phyloP scores from a whole-genome alignment of 2,329 filamentous ascomycete species.

The Nemania abortiva region DNA sequence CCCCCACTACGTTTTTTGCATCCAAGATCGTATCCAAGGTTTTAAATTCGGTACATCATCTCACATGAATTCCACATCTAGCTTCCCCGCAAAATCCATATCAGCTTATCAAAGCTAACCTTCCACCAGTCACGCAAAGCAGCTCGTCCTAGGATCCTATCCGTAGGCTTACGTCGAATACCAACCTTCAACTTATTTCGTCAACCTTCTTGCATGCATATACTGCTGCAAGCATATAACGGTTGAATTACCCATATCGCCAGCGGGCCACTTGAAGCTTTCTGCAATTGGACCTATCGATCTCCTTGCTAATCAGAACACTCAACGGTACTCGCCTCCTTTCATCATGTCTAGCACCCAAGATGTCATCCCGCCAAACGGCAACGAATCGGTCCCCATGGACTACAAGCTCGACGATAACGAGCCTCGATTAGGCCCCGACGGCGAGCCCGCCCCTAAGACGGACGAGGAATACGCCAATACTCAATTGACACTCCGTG shows the following conservation, averaged over 20 bases:
- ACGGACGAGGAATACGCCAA: conserved; percentile 97
- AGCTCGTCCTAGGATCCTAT: conserved; percentile 42
- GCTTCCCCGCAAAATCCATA: conserved; percentile 47
- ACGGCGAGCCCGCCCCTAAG: conserved; percentile 84
- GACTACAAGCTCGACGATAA: conserved; percentile 75
- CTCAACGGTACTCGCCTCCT: conserved; percentile 39
- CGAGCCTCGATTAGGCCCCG: conserved; percentile 71
- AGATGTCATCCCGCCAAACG: conserved; percentile 67
- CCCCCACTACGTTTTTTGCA: conserved; percentile 8
- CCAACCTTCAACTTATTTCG: conserved; percentile 35
- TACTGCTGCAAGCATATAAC: conserved; percentile 22
- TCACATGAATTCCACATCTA: conserved; percentile 43
- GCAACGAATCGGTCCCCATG: conserved; percentile 69
- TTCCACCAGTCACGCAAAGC: conserved; percentile 42
- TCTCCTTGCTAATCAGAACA: conserved; percentile 37
- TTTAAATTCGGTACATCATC: conserved; percentile 35
- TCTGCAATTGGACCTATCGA: conserved; percentile 8
- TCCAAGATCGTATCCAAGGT: conserved; percentile 18
- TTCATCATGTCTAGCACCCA: conserved; percentile 71
- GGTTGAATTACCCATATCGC: conserved; percentile 2
- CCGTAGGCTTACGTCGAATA: conserved; percentile 38
- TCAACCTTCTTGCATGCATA: conserved; percentile 33
- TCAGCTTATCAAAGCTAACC: conserved; percentile 51
- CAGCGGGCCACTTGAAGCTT: conserved; percentile 17
- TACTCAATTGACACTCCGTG: conserved; percentile 91